Percentiles rank a stretch among this genome's conserved stretches.
Conservation (phyloP, 345 rosid species). For the Hibiscus trionum region DNA sequence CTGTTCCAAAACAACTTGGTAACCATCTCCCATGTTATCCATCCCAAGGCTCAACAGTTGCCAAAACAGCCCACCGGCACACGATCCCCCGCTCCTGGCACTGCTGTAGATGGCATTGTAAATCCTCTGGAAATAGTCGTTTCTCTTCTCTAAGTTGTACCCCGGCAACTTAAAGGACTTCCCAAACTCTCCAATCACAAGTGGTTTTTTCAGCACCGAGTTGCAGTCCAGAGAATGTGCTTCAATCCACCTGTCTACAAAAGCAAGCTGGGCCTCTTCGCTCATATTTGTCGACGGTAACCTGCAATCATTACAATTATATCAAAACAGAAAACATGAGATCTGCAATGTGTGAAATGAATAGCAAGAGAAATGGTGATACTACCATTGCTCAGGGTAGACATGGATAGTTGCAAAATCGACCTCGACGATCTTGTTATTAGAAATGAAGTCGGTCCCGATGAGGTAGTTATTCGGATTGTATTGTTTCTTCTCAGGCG, state of each 20-base stretch:
- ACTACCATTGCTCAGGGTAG: slow-evolving; percentile 71
- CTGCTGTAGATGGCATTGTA: slow-evolving; percentile 40
- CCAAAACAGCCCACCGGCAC: slow-evolving; percentile 66
- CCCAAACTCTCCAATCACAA: slow-evolving; percentile 58
- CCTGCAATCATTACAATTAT: slow-evolving; percentile 30
- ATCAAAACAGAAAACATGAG: too few relatives aligned
- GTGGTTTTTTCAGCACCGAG: slow-evolving; percentile 44
- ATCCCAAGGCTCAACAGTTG: slow-evolving; percentile 50
- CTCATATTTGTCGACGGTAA: slow-evolving; percentile 22
- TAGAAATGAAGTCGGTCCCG: slow-evolving; percentile 66
- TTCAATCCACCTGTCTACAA: slow-evolving; percentile 45
- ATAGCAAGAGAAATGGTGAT: too few relatives aligned
- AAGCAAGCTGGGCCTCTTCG: slow-evolving; percentile 30
- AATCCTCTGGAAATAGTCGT: slow-evolving; percentile 36
- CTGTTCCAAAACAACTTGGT: slow-evolving; percentile 44
- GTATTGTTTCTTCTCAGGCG: slow-evolving; percentile 27
- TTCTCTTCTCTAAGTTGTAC: slow-evolving; percentile 40
- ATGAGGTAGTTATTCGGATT: slow-evolving; percentile 28
- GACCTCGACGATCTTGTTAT: slow-evolving; percentile 43
- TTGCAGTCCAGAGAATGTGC: slow-evolving; percentile 41
- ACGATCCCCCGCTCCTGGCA: slow-evolving; percentile 37
- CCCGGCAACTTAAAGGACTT: slow-evolving; percentile 43
- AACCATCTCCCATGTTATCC: slow-evolving; percentile 44
- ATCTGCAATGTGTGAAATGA: too few relatives aligned
- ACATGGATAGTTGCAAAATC: slow-evolving; percentile 73